phyloP scores from a whole-genome alignment of 352 stramenopile species.

The Globisporangium echinulatum region DNA sequence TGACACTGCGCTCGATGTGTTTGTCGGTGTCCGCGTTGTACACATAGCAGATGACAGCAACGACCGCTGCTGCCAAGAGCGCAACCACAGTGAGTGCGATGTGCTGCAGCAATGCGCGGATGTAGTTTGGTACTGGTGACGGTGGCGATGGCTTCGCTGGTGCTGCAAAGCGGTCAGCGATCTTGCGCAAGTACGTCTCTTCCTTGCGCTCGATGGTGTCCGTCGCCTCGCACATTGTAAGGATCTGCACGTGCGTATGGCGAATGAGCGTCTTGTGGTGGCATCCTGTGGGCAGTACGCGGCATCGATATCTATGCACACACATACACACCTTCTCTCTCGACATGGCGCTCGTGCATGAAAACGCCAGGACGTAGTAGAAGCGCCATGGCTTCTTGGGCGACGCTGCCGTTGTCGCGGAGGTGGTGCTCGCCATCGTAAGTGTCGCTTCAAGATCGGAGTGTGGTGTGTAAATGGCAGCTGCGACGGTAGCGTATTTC shows the following conservation, averaged over 20 bases:
- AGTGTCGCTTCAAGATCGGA: constrained; percentile 29
- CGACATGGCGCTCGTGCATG: constrained; percentile 23
- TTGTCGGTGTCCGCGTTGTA: constrained; percentile 2
- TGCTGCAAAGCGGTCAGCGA: constrained; percentile 23
- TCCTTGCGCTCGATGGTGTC: constrained; percentile 37
- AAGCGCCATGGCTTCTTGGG: constrained; percentile 61
- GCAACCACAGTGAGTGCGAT: constrained; percentile 17
- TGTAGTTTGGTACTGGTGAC: constrained; percentile 14
- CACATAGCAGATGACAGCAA: constrained; percentile 8
- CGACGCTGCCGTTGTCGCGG: no score
- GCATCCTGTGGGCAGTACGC: no score
- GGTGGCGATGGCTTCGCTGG: constrained; percentile 13
- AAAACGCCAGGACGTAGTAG: constrained; percentile 60
- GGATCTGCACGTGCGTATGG: constrained; percentile 20
- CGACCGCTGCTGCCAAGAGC: constrained; percentile 14
- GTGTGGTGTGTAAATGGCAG: not conserved
- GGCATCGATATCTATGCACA: not conserved
- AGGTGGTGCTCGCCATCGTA: constrained; percentile 7
- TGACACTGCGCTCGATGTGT: constrained; percentile 2
- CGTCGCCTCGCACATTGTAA: constrained; percentile 40
- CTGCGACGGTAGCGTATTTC: not conserved
- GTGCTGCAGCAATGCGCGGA: constrained; percentile 18
- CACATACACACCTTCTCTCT: constrained; percentile 33
- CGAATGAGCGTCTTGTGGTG: no score
- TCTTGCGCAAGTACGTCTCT: constrained; percentile 38